Evolutionary conservation across 1,284 basidiomycete species (phyloP).

Genomic region (Puccinia polysora): DNA sequence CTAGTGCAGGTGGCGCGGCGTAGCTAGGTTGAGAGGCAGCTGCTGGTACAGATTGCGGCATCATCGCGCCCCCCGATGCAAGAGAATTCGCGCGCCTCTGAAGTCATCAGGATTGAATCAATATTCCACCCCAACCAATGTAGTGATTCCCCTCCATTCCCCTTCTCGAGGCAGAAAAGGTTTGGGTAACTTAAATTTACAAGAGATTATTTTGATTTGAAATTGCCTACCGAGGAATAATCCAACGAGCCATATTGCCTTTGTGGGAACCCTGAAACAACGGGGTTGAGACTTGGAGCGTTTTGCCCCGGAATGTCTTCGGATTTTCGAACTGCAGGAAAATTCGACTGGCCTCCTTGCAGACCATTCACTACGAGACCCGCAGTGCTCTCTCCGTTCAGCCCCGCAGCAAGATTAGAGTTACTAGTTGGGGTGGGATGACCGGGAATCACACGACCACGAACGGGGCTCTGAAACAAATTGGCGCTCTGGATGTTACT

Average conservation of each 20-base stretch:
- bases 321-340: constrained; percentile 1
- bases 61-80: background rate
- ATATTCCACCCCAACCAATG: background rate
- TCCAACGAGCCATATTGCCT: constrained; percentile 41
- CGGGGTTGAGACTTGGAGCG: background rate
- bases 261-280: constrained; percentile 4
- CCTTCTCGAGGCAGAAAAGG: background rate
- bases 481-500: background rate
- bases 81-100: constrained; percentile 37
- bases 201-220: too few species aligned
- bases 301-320: constrained; percentile 13
- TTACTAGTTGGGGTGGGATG: constrained; percentile 1
- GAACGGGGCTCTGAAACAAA: constrained; percentile 5
- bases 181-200: too few species aligned
- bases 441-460: constrained; percentile 4
- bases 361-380: background rate
- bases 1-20: constrained; percentile 1
- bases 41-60: constrained; percentile 12
- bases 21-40: background rate
- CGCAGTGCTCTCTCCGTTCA: background rate
- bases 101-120: background rate
- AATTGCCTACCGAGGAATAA: constrained; percentile 26
- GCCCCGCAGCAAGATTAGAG: background rate
- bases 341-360: background rate
- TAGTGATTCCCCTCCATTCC: too few species aligned